Percentiles rank a stretch among this genome's conserved stretches.
These are phyloP conservation scores for Favolaschia claudopus DNA, from an alignment of 768 basidiomycete species.

Conservation along the genomic window DNA sequence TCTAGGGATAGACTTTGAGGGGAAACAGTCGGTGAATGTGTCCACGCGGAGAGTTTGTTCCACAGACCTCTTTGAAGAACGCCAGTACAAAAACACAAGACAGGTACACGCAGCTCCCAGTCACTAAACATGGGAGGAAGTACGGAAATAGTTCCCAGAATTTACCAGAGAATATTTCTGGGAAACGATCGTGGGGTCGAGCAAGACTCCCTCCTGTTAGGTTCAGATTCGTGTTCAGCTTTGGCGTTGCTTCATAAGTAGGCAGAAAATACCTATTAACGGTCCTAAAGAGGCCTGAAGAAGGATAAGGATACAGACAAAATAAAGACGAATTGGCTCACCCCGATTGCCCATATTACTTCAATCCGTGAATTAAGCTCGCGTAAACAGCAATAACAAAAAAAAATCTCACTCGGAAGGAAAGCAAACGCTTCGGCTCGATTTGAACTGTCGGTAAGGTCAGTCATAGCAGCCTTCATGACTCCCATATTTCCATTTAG, in stretches of 20 bases:
- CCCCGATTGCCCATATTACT: constrained; percentile 46
- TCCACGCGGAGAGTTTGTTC: neutral
- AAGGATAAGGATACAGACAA: no score
- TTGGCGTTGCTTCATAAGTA: no score
- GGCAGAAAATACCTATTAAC: no score
- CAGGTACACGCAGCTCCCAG: constrained; percentile 42
- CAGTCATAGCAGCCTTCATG: constrained; percentile 54
- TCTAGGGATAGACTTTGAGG: constrained; percentile 35
- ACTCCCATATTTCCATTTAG: constrained; percentile 66
- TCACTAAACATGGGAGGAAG: constrained; percentile 68
- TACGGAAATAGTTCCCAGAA: constrained; percentile 80
- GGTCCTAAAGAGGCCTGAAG: no score
- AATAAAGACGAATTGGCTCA: constrained; percentile 48
- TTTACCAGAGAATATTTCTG: constrained; percentile 54
- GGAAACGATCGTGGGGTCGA: constrained; percentile 71
- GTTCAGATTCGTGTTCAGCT: no score
- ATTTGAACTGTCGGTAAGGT: constrained; percentile 51
- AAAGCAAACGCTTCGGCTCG: constrained; percentile 49
- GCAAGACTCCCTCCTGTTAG: constrained; percentile 72
- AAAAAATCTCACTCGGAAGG: constrained; percentile 32
- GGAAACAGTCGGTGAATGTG: neutral
- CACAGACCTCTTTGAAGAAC: constrained; percentile 49
- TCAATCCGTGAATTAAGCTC: neutral
- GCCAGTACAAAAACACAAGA: constrained; percentile 41
- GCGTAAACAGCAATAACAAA: no score